phyloP scores from a whole-genome alignment of 2,329 filamentous ascomycete species.

The Sordariomycetes sp. region DNA sequence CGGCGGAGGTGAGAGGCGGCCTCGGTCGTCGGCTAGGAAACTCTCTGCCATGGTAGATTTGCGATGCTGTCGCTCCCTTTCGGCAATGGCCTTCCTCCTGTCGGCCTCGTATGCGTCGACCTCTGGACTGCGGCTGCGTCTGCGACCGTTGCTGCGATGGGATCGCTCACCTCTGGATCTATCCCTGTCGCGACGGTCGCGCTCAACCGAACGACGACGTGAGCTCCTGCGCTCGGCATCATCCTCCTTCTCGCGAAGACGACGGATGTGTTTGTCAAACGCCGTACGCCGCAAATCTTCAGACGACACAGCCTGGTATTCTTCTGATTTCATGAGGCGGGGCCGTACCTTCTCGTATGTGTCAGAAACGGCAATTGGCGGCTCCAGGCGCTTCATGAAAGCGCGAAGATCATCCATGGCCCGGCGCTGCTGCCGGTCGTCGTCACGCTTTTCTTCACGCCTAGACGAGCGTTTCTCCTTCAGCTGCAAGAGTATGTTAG shows the following conservation, averaged over 20 bases:
- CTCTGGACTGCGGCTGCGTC: slow-evolving; percentile 82
- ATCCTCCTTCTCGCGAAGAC: slow-evolving; percentile 85
- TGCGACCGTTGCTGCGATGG: slow-evolving; percentile 49
- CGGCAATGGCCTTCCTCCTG: slow-evolving; percentile 83
- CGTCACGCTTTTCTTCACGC: slow-evolving; percentile 66
- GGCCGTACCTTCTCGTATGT: slow-evolving; percentile 82
- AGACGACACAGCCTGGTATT: slow-evolving; percentile 73
- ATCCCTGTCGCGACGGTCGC: slow-evolving; percentile 57
- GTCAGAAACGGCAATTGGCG: slow-evolving; percentile 67
- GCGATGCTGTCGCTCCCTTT: slow-evolving; percentile 87
- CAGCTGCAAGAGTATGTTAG: slow-evolving; percentile 37
- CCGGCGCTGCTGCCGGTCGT: slow-evolving; percentile 78
- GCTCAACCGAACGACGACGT: slow-evolving; percentile 45
- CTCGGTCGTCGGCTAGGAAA: slow-evolving; percentile 43
- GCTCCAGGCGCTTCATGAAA: slow-evolving; percentile 82
- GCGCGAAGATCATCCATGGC: slow-evolving; percentile 78
- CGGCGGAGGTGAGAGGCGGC: slow-evolving; percentile 30
- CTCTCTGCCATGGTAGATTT: slow-evolving; percentile 65
- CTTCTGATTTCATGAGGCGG: slow-evolving; percentile 70
- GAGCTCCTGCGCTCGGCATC: slow-evolving; percentile 60
- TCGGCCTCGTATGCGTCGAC: slow-evolving; percentile 92
- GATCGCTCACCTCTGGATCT: slow-evolving; percentile 51
- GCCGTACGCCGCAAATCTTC: slow-evolving; percentile 76
- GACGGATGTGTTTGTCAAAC: slow-evolving; percentile 86
- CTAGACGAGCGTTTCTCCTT: slow-evolving; percentile 79